A percentile compares a stretch with the other conserved stretches of the same genome.
Evolutionary conservation across 1,284 basidiomycete species (phyloP).

Genomic region (Sparassis latifolia): DNA sequence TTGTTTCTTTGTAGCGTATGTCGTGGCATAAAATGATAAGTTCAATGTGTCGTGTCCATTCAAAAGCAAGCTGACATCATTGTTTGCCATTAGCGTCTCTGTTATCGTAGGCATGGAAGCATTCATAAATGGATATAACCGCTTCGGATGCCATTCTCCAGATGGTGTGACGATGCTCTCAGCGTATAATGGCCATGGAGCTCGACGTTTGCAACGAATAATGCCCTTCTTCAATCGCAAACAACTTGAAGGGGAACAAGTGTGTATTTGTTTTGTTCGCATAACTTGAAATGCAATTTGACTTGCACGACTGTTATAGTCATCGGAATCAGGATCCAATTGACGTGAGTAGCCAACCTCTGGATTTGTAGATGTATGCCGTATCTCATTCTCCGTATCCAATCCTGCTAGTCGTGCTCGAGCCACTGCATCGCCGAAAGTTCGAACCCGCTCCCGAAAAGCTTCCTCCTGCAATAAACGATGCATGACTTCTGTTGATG

Average conservation of each 20-base stretch:
- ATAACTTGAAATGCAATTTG: background rate
- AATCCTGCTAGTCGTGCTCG: too few species aligned
- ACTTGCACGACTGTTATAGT: background rate
- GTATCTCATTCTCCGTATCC: too few species aligned
- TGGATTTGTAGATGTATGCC: too few species aligned
- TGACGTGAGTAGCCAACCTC: background rate
- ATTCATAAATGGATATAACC: background rate
- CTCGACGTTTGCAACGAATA: background rate
- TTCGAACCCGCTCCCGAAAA: conserved; percentile 23
- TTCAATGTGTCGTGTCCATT: background rate
- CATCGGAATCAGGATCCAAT: background rate
- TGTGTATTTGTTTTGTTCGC: background rate
- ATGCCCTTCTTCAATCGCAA: background rate
- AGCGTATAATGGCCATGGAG: background rate
- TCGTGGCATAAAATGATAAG: background rate
- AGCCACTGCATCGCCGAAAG: conserved; percentile 8
- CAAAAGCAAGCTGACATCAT: too few species aligned
- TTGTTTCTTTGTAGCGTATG: background rate
- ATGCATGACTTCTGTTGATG: conserved; percentile 20
- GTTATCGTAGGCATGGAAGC: background rate
- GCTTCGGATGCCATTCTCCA: background rate
- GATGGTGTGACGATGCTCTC: background rate
- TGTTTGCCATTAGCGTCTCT: too few species aligned
- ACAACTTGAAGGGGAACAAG: background rate
- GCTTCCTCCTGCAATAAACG: conserved; percentile 14